A percentile compares a stretch with the other conserved stretches of the same genome.
phyloP scores from a whole-genome alignment of 768 basidiomycete genomes.

The Boletus rubescentipes region DNA sequence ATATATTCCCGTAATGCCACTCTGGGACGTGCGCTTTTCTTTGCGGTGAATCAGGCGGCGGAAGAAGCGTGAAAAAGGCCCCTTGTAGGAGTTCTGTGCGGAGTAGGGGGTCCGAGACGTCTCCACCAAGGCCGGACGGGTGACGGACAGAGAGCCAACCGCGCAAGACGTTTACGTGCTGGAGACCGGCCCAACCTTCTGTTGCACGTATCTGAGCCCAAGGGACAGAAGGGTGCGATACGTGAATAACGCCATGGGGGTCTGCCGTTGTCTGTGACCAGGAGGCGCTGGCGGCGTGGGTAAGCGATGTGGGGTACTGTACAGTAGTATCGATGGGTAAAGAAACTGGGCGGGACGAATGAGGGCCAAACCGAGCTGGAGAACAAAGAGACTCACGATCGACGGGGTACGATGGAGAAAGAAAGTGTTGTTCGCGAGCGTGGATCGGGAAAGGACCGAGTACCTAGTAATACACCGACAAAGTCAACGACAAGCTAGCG shows the following conservation, averaged over 20 bases:
- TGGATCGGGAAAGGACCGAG: slow-evolving; percentile 85
- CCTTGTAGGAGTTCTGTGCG: slow-evolving; percentile 65
- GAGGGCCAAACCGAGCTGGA: neutral
- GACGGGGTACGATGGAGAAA: slow-evolving; percentile 76
- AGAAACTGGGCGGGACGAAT: slow-evolving; percentile 8
- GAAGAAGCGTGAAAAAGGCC: slow-evolving; percentile 73
- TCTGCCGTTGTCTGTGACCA: slow-evolving; percentile 52
- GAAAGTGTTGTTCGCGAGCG: slow-evolving; percentile 77
- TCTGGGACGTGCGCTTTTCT: slow-evolving; percentile 33
- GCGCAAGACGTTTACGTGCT: slow-evolving; percentile 73
- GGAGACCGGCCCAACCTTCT: slow-evolving; percentile 86
- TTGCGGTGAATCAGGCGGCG: slow-evolving; percentile 35
- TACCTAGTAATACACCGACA: slow-evolving; percentile 49
- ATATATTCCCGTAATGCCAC: slow-evolving; percentile 91
- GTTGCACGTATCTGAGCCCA: slow-evolving; percentile 66
- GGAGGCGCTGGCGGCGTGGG: slow-evolving; percentile 41
- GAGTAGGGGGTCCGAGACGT: slow-evolving; percentile 42
- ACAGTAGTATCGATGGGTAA: slow-evolving; percentile 8
- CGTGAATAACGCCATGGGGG: slow-evolving; percentile 46
- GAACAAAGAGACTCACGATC: slow-evolving; percentile 45
- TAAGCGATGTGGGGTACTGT: slow-evolving; percentile 59
- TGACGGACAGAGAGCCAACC: slow-evolving; percentile 61
- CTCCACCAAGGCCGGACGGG: slow-evolving; percentile 24
- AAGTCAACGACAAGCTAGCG: neutral
- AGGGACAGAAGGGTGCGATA: slow-evolving; percentile 68